Base-by-base conservation (phyloP, 2,329 filamentous ascomycete genomes). In the Albifimbria verrucaria region DNA sequence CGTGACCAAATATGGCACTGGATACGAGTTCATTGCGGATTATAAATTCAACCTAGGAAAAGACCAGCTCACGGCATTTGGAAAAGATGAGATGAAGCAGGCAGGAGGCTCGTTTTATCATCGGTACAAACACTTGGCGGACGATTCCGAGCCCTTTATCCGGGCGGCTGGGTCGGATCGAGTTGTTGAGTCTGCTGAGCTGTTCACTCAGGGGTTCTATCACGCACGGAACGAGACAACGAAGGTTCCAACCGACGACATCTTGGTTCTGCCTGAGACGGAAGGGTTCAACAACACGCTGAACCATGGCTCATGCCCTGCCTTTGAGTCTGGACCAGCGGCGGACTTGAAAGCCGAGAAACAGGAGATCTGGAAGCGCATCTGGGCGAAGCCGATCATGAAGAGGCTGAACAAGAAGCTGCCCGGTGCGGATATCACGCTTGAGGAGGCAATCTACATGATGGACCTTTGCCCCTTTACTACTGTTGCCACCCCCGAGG, bases 381-480 rank as follows among this genome's bases (percentile, higher is more conserved):
- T 80, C 5, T 95, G 94, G 65, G 77, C 84, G 1, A 82, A 84
- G 0, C 70, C 82, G 0, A 89, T 96, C 58, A 79, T 80, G n/a
- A 69, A 77, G 2, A 83, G 90, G 7, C 71, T 96, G 41, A 91
- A 92, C 65, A 62, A 72, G 15, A 82, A 87, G 55, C 76, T 97
- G 1, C 79, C 79, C 0, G 88, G 88, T 2, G 85, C 82, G 5
- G 83, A 88, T 55, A 68, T 96, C 42, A 82, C 80, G 3, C 65
- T 77, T 12, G 64, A 73, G 1, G 85, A 93, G 28, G 82, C 85
- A 1, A 75, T 92, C 52, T 81, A 80, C 53, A 67, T 97, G 28
- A 96, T 97, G 91, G 91, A 96, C 62, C 77, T 96, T 55, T 97
- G 92, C 64, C 87, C 92, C 0, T 96, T 91, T 72, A 81, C 88